Conservation (phyloP, 352 stramenopile species). For the Pythium sp. region DNA sequence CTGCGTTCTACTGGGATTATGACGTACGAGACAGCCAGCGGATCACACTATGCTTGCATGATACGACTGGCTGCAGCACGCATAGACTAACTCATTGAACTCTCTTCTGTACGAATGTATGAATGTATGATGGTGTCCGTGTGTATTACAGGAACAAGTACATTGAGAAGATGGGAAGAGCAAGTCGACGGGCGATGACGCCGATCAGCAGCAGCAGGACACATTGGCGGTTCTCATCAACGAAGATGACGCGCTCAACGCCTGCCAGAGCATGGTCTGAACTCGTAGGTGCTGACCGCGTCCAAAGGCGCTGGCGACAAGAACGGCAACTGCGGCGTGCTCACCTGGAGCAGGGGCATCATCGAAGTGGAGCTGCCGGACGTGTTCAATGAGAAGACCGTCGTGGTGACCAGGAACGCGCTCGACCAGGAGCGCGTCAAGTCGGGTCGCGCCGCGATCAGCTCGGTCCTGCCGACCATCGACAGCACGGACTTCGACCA, state of each 20-base stretch:
- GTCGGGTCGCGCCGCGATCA: constrained; percentile 20
- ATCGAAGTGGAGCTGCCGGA: constrained; percentile 72
- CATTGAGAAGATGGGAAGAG: constrained; percentile 72
- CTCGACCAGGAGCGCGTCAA: constrained; percentile 31
- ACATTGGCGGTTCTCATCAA: constrained; percentile 19
- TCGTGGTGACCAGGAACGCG: constrained; percentile 45
- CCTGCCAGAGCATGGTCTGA: constrained; percentile 58
- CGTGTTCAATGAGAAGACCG: constrained; percentile 49
- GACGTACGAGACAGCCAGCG: background rate
- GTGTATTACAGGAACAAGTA: constrained; percentile 59
- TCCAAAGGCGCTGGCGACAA: constrained; percentile 33
- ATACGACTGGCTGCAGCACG: background rate
- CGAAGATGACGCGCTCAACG: constrained; percentile 68
- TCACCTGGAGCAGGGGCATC: constrained; percentile 78
- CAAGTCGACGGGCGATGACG: constrained; percentile 11
- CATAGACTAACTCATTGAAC: background rate
- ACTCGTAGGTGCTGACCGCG: constrained; percentile 35
- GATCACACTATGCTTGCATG: background rate
- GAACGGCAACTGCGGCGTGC: constrained; percentile 52
- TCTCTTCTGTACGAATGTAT: background rate
- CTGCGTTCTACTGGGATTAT: background rate
- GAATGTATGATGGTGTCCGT: background rate
- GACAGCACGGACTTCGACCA: constrained; percentile 80
- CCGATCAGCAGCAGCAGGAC: background rate
- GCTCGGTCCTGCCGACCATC: constrained; percentile 61